Conservation (phyloP, 2,329 filamentous ascomycete genomes). For the Lecanoromycetidae sp. region DNA sequence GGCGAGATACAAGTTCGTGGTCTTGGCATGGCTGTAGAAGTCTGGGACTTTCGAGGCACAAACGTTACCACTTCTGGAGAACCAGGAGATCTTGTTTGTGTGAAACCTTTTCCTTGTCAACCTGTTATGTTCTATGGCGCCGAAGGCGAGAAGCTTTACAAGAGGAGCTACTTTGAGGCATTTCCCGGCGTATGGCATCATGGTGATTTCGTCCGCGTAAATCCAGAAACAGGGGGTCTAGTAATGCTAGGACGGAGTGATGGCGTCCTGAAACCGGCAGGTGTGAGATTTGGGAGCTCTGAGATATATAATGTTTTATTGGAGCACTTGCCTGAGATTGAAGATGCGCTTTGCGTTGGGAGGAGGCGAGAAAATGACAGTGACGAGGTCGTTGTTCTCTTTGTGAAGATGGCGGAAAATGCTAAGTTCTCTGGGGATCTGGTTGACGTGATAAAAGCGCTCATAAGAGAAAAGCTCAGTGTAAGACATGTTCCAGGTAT, state of each 20-base stretch:
- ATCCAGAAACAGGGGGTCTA: constrained; percentile 60
- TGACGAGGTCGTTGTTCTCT: constrained; percentile 80
- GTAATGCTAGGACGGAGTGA: constrained; percentile 89
- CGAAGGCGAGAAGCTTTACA: constrained; percentile 63
- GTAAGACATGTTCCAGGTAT: constrained; percentile 79
- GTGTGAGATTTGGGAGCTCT: constrained; percentile 81
- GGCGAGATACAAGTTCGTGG: constrained; percentile 69
- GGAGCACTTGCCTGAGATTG: constrained; percentile 68
- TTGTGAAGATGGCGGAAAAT: constrained; percentile 60
- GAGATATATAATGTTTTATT: constrained; percentile 95
- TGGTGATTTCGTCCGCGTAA: constrained; percentile 73
- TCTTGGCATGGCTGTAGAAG: constrained; percentile 62
- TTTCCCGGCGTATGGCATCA: constrained; percentile 77
- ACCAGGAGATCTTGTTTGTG: constrained; percentile 80
- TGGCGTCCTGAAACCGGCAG: constrained; percentile 82
- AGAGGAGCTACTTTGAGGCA: constrained; percentile 73
- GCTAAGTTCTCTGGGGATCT: constrained; percentile 48
- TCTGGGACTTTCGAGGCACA: constrained; percentile 44
- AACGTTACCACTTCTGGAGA: constrained; percentile 51
- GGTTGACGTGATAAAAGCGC: constrained; percentile 49
- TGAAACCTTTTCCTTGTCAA: constrained; percentile 75
- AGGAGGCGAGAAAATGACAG: constrained; percentile 56
- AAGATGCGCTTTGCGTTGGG: constrained; percentile 81
- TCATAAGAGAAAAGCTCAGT: constrained; percentile 66
- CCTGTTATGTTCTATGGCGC: constrained; percentile 73